phyloP scores from a whole-genome alignment of 2,329 filamentous ascomycete species.

The Aurifilum marmelostoma region DNA sequence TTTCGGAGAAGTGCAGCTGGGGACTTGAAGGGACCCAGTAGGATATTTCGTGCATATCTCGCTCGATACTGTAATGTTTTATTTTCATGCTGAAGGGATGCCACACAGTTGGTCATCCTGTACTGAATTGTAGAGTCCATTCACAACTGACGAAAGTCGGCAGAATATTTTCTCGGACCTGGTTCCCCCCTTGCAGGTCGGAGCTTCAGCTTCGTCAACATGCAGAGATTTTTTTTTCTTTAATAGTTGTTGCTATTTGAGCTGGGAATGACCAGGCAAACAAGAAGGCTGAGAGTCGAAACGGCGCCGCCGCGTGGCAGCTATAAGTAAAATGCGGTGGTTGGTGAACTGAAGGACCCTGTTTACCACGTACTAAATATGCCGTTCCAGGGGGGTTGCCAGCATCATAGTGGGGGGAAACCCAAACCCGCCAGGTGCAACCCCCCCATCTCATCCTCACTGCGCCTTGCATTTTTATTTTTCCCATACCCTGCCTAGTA shows the following conservation, averaged over 20 bases:
- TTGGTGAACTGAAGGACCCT: conserved; percentile 1
- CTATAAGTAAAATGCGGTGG: conserved; percentile 11
- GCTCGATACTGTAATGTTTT: neutral
- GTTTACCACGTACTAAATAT: neutral
- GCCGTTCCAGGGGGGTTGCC: conserved; percentile 1
- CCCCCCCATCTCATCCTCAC: neutral
- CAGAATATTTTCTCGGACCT: no score
- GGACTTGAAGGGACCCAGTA: no score
- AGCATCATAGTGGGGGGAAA: neutral
- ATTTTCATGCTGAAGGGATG: neutral
- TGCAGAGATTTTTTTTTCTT: neutral
- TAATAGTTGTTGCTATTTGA: neutral
- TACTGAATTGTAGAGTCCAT: no score
- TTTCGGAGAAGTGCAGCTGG: no score
- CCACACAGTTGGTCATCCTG: no score
- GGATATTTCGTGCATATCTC: neutral
- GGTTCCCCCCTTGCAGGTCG: neutral
- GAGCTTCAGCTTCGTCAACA: neutral
- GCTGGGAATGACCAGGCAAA: conserved; percentile 9
- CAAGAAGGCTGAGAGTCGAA: neutral
- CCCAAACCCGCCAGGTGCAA: neutral
- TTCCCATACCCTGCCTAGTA: neutral
- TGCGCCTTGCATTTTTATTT: conserved; percentile 15
- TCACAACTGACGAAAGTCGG: no score
- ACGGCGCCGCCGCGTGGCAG: neutral